Conservation (phyloP, 768 basidiomycete genomes). For the Lactarius tabidus region DNA sequence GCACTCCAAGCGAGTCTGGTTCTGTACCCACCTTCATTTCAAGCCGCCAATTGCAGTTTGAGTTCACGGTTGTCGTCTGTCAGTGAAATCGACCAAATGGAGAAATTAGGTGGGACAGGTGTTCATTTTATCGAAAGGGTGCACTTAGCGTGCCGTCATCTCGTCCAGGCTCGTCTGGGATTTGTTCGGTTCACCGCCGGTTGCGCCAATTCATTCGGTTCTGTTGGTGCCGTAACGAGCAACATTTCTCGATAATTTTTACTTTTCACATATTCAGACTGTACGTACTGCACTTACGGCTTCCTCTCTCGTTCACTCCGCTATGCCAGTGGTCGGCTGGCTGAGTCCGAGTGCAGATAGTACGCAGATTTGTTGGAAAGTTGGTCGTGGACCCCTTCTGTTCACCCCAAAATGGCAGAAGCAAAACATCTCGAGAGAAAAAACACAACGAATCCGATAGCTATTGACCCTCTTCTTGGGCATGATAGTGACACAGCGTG, state of each 20-base stretch:
- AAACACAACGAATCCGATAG: neutral
- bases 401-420: conserved; percentile 1
- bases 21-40: neutral
- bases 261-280: neutral
- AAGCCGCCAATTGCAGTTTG: neutral
- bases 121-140: neutral
- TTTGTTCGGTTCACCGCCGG: neutral
- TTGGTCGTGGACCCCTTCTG: no score
- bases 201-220: neutral
- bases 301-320: no score
- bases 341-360: neutral
- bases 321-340: neutral
- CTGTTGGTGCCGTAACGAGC: neutral
- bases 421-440: neutral
- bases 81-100: neutral
- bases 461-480: neutral
- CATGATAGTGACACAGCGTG: neutral
- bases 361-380: neutral
- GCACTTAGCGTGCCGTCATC: neutral
- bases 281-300: no score
- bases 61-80: neutral
- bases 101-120: conserved; percentile 3
- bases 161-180: neutral
- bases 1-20: neutral
- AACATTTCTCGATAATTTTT: neutral